Base-by-base conservation (phyloP, 768 basidiomycete species). In the Suillus weaverae region DNA sequence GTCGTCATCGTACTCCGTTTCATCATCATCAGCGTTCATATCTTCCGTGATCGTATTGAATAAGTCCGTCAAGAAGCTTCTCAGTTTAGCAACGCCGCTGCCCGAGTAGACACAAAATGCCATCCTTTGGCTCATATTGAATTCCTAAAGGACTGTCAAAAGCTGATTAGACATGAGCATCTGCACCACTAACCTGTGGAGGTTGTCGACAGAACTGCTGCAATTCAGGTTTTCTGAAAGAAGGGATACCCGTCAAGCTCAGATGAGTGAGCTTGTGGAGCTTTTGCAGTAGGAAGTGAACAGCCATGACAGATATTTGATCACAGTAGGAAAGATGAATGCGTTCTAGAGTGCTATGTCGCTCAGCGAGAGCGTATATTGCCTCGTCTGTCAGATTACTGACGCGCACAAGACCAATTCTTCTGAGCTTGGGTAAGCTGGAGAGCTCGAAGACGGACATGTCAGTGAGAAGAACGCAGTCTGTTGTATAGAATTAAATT, bases 281-380 rank as follows among this genome's bases (percentile, higher is more conserved):
- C 71, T 90, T 89, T 72, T 91, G 89, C 50, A 99, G 84, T 53
- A 99, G 84, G 76, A 90, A 94, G 71, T 96, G 91, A 57, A 99
- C 86, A 20, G 95, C 95, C 80, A 89, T 85, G 70, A 98, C 92
- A 7, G 92, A 88, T 63, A 99, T 91, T 72, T 96, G 92, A 74
- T 97, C 94, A 76, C 97, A 99, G 74, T 99, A 98, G 3, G 95
- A 97, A 57, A 99, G 81, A 77, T 99, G 97, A 26, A 99, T 94
- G 46, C 97, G 90, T 74, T 99, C 97, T 30, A 99, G 83, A 10
- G 94, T 90, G 35, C 87, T 86, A 70, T 93, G 88, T 18, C 94
- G 86, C 66, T 94, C 91, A 10, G 88, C 93, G 11, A 99, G 85
- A 1, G 95, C 84, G 73, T 91, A 92, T 38, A 99, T 89, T 2